These are phyloP conservation scores for Nelumbo lutea DNA, from an alignment of 164 flowering plant species.

Conservation along the genomic window DNA sequence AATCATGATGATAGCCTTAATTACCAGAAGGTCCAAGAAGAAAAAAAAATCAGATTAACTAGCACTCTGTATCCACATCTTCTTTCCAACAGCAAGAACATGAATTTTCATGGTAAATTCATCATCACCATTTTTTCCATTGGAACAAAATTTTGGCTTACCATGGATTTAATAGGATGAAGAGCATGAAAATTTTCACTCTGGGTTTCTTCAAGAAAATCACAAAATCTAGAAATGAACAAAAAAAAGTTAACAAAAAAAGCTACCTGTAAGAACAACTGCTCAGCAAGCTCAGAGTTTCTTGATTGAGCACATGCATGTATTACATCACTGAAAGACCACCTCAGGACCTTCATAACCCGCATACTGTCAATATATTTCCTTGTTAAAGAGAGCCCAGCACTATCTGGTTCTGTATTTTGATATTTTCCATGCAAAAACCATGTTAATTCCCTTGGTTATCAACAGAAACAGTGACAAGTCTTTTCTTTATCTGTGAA, in stretches of 20 bases:
- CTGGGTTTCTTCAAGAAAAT: neutral
- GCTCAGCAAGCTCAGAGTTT: conserved; percentile 54
- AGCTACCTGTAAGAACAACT: conserved; percentile 65
- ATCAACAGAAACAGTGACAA: neutral
- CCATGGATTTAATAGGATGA: too few relatives aligned
- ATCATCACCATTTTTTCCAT: neutral
- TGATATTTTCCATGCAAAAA: conserved; percentile 9
- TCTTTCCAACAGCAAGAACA: neutral
- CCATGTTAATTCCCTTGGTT: neutral
- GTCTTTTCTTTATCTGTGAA: too few relatives aligned
- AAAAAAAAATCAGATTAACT: too few relatives aligned
- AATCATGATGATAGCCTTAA: too few relatives aligned
- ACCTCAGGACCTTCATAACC: conserved; percentile 41
- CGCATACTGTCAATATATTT: conserved; percentile 10
- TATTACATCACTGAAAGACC: conserved; percentile 69
- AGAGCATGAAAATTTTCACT: too few relatives aligned
- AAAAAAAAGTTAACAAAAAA: neutral
- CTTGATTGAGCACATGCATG: conserved; percentile 50
- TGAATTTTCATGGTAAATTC: neutral
- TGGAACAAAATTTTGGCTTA: neutral
- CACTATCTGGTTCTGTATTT: conserved; percentile 5
- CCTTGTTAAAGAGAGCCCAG: conserved; percentile 11
- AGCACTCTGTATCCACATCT: neutral
- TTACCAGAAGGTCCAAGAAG: too few relatives aligned
- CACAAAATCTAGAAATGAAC: neutral